Evolutionary conservation across 2,329 filamentous ascomycete species (phyloP).

Genomic region (Cryphonectria carpinicola): DNA sequence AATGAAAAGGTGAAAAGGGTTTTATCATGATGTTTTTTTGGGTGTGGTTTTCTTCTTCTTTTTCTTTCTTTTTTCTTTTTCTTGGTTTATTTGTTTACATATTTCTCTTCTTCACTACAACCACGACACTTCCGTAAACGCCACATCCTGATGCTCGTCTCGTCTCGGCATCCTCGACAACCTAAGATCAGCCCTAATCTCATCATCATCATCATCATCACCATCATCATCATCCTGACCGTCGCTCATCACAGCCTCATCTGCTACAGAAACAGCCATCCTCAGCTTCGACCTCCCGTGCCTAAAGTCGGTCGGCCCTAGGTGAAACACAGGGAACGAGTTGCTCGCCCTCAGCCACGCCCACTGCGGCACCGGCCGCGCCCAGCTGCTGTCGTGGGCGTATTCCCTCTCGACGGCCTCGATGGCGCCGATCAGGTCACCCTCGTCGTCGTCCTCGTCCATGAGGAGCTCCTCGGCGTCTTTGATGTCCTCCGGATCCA

Average conservation of each 20-base stretch:
- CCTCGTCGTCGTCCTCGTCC: constrained; percentile 6
- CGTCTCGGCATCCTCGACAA: neutral
- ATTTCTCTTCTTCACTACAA: constrained; percentile 6
- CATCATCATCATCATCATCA: neutral
- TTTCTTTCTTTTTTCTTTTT: neutral
- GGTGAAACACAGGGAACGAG: constrained; percentile 17
- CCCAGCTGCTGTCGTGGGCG: neutral
- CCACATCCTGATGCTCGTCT: neutral
- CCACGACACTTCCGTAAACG: constrained; percentile 3
- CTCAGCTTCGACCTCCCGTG: constrained; percentile 22
- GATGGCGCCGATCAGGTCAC: neutral
- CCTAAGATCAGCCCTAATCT: neutral
- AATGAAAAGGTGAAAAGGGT: neutral
- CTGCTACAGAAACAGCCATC: constrained; percentile 1
- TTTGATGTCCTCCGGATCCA: constrained; percentile 3
- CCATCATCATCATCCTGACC: neutral
- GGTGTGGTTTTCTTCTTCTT: neutral
- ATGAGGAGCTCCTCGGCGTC: neutral
- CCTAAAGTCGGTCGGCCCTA: constrained; percentile 17
- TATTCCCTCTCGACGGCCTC: neutral
- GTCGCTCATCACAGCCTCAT: neutral
- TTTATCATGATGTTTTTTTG: neutral
- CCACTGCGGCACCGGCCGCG: constrained; percentile 21
- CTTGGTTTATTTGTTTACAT: neutral
- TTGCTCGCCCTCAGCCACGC: constrained; percentile 21